These are phyloP conservation scores for Metschnikowia anglica DNA, from an alignment of 805 yeast species.

Conservation along the genomic window DNA sequence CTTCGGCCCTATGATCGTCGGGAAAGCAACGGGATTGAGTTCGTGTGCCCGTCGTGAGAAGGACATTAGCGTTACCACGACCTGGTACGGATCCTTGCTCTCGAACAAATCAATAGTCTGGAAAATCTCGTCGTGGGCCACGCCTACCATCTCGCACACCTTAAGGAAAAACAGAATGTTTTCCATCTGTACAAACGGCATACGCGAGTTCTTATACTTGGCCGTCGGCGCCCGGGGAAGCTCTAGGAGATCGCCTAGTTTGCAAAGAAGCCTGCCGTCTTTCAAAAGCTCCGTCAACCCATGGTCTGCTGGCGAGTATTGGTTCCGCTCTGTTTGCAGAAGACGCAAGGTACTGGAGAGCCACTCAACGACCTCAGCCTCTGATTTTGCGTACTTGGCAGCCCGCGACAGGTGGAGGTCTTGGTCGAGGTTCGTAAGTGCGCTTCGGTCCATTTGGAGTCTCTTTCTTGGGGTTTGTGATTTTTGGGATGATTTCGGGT, in stretches of 20 bases:
- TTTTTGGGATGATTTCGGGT: not conserved
- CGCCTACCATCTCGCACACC: slow-evolving; percentile 61
- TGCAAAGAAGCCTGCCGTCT: slow-evolving; percentile 52
- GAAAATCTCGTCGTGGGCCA: slow-evolving; percentile 78
- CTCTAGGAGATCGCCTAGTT: slow-evolving; percentile 30
- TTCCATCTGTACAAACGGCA: slow-evolving; percentile 83
- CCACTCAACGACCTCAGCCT: slow-evolving; percentile 54
- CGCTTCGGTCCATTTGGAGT: slow-evolving; percentile 14
- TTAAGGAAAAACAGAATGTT: slow-evolving; percentile 70
- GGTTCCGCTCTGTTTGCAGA: slow-evolving; percentile 13
- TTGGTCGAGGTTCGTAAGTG: slow-evolving; percentile 57
- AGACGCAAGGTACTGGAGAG: slow-evolving; percentile 37
- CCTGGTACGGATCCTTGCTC: slow-evolving; percentile 72
- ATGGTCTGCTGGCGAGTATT: slow-evolving; percentile 3
- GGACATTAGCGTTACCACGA: slow-evolving; percentile 69
- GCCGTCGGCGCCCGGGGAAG: slow-evolving; percentile 33
- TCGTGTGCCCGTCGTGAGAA: slow-evolving; percentile 67
- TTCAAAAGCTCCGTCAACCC: slow-evolving; percentile 58
- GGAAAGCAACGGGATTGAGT: slow-evolving; percentile 26
- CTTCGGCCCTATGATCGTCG: slow-evolving; percentile 42
- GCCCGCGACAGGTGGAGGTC: slow-evolving; percentile 53
- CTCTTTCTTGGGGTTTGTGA: not conserved
- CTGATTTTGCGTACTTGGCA: slow-evolving; percentile 47
- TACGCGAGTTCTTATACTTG: slow-evolving; percentile 57
- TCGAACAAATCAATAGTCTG: slow-evolving; percentile 78